Conservation (phyloP, 2,329 filamentous ascomycete species). For the Diaporthe eres region DNA sequence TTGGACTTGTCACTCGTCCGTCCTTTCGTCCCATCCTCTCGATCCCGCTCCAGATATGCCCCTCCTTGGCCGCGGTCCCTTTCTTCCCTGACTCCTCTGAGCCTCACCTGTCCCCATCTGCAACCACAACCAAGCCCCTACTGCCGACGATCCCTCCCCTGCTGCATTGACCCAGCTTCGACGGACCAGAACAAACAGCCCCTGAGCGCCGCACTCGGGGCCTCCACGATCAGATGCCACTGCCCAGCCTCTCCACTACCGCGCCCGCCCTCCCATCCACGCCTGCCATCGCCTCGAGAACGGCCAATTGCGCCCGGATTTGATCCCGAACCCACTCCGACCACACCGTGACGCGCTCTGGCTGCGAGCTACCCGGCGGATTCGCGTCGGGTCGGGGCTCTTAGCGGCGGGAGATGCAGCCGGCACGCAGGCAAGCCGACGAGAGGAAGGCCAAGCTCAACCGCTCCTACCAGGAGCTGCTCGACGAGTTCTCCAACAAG, state of each 20-base stretch:
- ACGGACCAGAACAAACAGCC: constrained; percentile 8
- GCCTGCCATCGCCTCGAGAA: constrained; percentile 10
- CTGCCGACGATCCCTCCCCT: neutral
- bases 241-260: constrained; percentile 7
- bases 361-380: constrained; percentile 33
- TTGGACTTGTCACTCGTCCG: neutral
- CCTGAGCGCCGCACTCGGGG: constrained; percentile 23
- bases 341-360: constrained; percentile 6
- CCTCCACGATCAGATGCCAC: constrained; percentile 34
- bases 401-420: constrained; percentile 38
- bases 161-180: constrained; percentile 3
- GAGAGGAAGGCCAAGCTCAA: constrained; percentile 76
- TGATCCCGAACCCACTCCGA: neutral
- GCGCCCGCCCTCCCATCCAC: constrained; percentile 11
- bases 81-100: neutral
- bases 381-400: constrained; percentile 35
- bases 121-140: neutral
- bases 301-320: constrained; percentile 18
- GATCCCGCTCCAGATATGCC: constrained; percentile 26
- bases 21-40: constrained; percentile 10
- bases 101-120: neutral
- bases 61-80: neutral
- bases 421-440: constrained; percentile 35
- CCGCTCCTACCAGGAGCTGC: constrained; percentile 94
- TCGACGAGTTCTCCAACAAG: constrained; percentile 94